phyloP scores from a whole-genome alignment of 106 monocot species.

The Allium cepa region DNA sequence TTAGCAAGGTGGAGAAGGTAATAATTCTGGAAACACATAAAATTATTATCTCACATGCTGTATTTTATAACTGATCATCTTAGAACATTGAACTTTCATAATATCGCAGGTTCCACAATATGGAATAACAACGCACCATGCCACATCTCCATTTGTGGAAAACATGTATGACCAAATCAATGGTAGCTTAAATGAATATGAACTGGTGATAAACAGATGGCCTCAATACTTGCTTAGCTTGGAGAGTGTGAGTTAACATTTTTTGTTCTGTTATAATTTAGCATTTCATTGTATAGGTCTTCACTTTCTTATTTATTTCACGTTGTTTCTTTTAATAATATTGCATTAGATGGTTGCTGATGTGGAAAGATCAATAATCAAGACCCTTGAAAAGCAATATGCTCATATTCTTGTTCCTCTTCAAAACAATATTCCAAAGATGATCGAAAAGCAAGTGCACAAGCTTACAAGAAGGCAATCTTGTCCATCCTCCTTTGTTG shows the following conservation, averaged over 20 bases:
- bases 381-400: slow-evolving; percentile 76
- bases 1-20: slow-evolving; percentile 82
- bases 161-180: slow-evolving; percentile 76
- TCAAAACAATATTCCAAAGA: slow-evolving; percentile 74
- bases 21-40: no score
- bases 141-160: slow-evolving; percentile 81
- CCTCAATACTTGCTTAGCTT: slow-evolving; percentile 76
- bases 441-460: slow-evolving; percentile 88
- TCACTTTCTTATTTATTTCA: background rate
- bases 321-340: background rate
- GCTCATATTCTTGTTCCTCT: slow-evolving; percentile 63
- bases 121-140: slow-evolving; percentile 31
- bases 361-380: slow-evolving; percentile 60
- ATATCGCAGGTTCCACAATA: slow-evolving; percentile 44
- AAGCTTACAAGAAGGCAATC: slow-evolving; percentile 73
- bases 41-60: background rate
- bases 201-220: slow-evolving; percentile 83
- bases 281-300: no score
- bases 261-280: no score
- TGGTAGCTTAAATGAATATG: slow-evolving; percentile 58
- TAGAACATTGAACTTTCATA: background rate
- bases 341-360: slow-evolving; percentile 53
- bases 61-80: background rate
- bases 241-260: slow-evolving; percentile 54
- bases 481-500: slow-evolving; percentile 28